Evolutionary conservation across 768 basidiomycete genomes (phyloP).

Genomic region (Hericium alpestre): DNA sequence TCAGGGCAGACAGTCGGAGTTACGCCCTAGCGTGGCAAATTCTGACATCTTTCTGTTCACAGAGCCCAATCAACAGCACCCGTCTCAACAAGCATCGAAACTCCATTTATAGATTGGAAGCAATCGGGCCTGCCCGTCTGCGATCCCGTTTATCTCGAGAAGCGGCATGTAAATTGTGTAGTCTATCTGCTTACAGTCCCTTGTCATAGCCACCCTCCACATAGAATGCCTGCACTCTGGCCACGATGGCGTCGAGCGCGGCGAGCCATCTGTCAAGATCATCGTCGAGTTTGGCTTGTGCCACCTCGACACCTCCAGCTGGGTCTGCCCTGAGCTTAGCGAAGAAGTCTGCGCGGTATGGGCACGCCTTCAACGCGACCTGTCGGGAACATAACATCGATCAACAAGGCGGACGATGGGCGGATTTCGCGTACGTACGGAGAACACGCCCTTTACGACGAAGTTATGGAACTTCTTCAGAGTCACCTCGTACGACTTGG

Average conservation of each 20-base stretch:
- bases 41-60: too few species aligned
- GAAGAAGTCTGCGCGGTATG: slow-evolving; percentile 49
- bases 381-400: slow-evolving; percentile 15
- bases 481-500: slow-evolving; percentile 67
- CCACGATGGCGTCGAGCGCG: slow-evolving; percentile 40
- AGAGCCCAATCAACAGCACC: too few species aligned
- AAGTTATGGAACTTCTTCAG: slow-evolving; percentile 83
- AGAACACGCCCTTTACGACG: slow-evolving; percentile 45
- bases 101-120: too few species aligned
- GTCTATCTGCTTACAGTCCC: slow-evolving; percentile 25
- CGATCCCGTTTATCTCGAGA: too few species aligned
- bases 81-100: too few species aligned
- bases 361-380: slow-evolving; percentile 62
- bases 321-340: slow-evolving; percentile 37
- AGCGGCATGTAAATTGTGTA: too few species aligned
- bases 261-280: slow-evolving; percentile 43
- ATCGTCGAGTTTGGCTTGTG: slow-evolving; percentile 33
- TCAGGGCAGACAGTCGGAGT: too few species aligned
- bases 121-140: too few species aligned
- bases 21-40: too few species aligned
- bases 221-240: slow-evolving; percentile 37
- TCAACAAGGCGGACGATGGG: background rate
- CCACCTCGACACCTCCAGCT: slow-evolving; percentile 23
- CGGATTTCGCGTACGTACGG: slow-evolving; percentile 28
- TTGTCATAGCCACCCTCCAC: slow-evolving; percentile 29